phyloP scores from a whole-genome alignment of 495 filamentous ascomycete species.

The Daldinia childiae region DNA sequence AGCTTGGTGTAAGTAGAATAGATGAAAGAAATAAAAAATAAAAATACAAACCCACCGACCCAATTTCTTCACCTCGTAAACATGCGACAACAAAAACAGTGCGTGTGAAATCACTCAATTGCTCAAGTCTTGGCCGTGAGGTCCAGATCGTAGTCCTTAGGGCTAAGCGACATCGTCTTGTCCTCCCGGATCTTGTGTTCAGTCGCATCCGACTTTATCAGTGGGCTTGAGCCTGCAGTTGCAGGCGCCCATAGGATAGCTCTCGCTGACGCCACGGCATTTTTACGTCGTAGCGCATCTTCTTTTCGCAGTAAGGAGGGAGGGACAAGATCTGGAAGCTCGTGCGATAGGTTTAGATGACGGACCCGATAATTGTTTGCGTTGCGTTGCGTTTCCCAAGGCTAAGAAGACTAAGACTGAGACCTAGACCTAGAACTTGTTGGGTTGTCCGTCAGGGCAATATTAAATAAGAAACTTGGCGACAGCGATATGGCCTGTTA shows the following conservation, averaged over 20 bases:
- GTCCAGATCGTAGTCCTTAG: conserved; percentile 22
- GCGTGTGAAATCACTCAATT: conserved; percentile 6
- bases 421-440: background rate
- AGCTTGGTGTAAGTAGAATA: background rate
- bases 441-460: background rate
- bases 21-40: background rate
- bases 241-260: conserved; percentile 1
- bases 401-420: no score
- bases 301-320: conserved; percentile 4
- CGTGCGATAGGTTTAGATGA: background rate
- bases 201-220: conserved; percentile 29
- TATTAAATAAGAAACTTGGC: conserved; percentile 1
- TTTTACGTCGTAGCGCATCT: conserved; percentile 12
- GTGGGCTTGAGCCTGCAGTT: conserved; percentile 10
- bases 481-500: background rate
- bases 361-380: background rate
- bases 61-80: background rate
- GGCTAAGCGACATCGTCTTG: conserved; percentile 13
- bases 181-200: conserved; percentile 5
- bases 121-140: conserved; percentile 21
- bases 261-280: conserved; percentile 10
- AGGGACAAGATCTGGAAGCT: conserved; percentile 8
- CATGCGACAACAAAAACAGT: background rate
- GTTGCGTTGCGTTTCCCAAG: background rate
- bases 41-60: background rate